Evolutionary conservation across 441 rosid genomes (phyloP).

Genomic region (Kokia cookei): DNA sequence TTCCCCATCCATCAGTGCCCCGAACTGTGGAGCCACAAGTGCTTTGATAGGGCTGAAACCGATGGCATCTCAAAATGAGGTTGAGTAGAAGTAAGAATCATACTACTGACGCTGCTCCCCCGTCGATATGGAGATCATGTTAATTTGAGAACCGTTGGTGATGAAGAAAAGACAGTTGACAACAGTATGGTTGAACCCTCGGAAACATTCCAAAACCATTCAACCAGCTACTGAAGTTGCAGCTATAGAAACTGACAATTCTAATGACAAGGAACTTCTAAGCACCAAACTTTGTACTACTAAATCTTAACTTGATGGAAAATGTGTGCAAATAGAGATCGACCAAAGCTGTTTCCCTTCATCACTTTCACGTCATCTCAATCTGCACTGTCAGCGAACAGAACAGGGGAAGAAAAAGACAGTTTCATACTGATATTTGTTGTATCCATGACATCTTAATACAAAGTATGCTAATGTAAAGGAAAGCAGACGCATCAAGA

Average conservation of each 20-base stretch:
- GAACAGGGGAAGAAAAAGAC: not conserved
- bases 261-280: slow-evolving; percentile 2
- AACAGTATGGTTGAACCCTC: not conserved
- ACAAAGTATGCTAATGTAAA: not conserved
- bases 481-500: not conserved
- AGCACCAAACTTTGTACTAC: slow-evolving; percentile 1
- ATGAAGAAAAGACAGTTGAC: not conserved
- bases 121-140: not conserved
- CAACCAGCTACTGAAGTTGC: slow-evolving; percentile 8
- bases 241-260: slow-evolving; percentile 6
- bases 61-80: slow-evolving; percentile 4
- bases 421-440: not conserved
- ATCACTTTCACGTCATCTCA: not conserved
- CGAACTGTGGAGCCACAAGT: slow-evolving; percentile 3
- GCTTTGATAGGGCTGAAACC: not conserved
- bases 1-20: not conserved
- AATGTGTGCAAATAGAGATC: too few relatives aligned
- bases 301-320: not conserved
- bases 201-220: slow-evolving; percentile 5
- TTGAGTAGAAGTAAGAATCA: not conserved
- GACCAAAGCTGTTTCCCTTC: not conserved
- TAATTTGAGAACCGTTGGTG: not conserved
- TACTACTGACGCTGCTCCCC: not conserved
- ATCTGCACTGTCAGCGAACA: not conserved
- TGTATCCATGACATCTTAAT: not conserved